Base-by-base conservation (phyloP, 2,329 filamentous ascomycete species). In the Calonectria honghensis region DNA sequence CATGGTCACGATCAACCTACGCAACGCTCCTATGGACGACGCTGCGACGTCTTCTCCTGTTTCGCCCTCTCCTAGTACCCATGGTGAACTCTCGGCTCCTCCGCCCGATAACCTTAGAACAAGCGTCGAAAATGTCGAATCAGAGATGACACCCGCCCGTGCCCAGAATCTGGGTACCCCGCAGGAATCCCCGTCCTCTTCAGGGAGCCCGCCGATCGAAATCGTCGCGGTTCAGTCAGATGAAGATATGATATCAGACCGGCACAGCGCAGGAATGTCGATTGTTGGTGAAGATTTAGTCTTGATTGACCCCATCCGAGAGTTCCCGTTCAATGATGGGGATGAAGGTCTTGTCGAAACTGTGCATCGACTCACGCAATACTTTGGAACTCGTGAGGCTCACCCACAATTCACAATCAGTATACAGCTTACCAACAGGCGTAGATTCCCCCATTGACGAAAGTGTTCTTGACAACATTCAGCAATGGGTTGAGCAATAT, bases 1-100 rank as follows among this genome's bases (percentile, higher is more conserved):
- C 82, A 89, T 86, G 80, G 89, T 93, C 65, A 93, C 91, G 13
- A 89, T 93, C 69, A 93, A 92, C 79, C 84, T 93, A 64, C 89
- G 91, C 73, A 88, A 89, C 74, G 84, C 81, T 52, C 85, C 85
- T 20, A 81, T 82, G 54, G 83, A 85, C 63, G 86, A 87, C 29
- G 82, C 84, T 20, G 85, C 85, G 35, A 83, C 86, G 24, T 87
- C 88, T 29, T 88, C 86, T 4, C 86, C 89, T 4, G 76, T 84
- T 16, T 89, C 89, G 10, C 86, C 86, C 29, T 75, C 76, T 52
- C 61, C 35, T 82, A 82, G 54, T 82, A 82, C 61, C 31, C 70
- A 51, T 41, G 65, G 63, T n/a, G 39, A 52, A 64, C 57, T 32
- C 45, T 57, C 64, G 24, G 32, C 70, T 54, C 41, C 50, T 48